A percentile compares a stretch with the other conserved stretches of the same genome.
phyloP scores from a whole-genome alignment of 2,329 filamentous ascomycete genomes.

The Cyanodermella asteris region DNA sequence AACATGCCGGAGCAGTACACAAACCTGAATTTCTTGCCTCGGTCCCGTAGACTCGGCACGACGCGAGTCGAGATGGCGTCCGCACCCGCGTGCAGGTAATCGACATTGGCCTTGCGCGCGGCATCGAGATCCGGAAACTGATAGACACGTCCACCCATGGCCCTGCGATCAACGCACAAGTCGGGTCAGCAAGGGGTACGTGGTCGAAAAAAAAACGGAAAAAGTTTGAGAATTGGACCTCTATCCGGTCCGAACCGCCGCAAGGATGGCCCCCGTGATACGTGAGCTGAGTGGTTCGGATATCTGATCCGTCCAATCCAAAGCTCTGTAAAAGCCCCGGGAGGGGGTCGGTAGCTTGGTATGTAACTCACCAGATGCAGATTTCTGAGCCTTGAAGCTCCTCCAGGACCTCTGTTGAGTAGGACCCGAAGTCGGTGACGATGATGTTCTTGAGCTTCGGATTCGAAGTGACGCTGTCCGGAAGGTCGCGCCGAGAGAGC shows the following conservation, averaged over 20 bases:
- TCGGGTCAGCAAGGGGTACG: no score
- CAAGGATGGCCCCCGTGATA: no score
- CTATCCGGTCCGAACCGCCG: no score
- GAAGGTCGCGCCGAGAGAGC: conserved; percentile 26
- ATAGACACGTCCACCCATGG: no score
- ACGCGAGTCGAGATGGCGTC: conserved; percentile 11
- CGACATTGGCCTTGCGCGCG: conserved; percentile 12
- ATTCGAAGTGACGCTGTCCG: conserved; percentile 20
- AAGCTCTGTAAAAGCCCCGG: conserved; percentile 3
- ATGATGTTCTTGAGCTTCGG: conserved; percentile 31
- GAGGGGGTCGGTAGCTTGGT: neutral
- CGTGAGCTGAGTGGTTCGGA: no score
- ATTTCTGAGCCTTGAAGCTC: conserved; percentile 21
- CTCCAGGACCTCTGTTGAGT: conserved; percentile 22
- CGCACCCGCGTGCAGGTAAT: conserved; percentile 14
- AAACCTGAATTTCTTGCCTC: conserved; percentile 19
- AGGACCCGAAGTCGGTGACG: conserved; percentile 31
- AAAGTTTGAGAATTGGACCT: no score
- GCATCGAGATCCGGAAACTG: conserved; percentile 8
- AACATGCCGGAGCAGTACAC: conserved; percentile 18
- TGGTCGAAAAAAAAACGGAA: no score
- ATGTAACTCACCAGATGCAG: conserved; percentile 23
- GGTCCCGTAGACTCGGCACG: conserved; percentile 4
- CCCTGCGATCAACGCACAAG: no score
- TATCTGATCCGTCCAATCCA: no score